Evolutionary conservation across 257 asterid genomes (phyloP), one percentile per base, ranked within the genome.

Genomic region (Salvia miltiorrhiza): DNA sequence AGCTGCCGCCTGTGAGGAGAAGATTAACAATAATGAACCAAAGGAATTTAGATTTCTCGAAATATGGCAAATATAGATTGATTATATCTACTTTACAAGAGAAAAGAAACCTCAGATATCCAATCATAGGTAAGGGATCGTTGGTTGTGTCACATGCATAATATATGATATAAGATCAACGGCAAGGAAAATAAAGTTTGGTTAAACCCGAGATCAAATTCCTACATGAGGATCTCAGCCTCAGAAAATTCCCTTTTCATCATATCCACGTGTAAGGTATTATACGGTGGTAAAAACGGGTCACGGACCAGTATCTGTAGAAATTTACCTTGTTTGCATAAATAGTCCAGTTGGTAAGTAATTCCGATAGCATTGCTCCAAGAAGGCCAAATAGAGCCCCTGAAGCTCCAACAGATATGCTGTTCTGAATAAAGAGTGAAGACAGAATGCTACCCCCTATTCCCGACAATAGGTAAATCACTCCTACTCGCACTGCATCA

Each of bases 371-470:
- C 99, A 94, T 94, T 50, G 98, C 99, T 58, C 99, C 99, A 50
- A 94, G 96, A 75, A 94, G 98, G 48, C 99, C 99, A 74, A 91
- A 94, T n/a, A 94, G 75, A 66, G 98, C 96, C 50, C 99, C 99
- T 20, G 99, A 94, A 80, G 99, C 99, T 55, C 99, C 99, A 17
- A 94, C 99, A 0, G 99, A 94, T 70, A 94, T 91, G 76, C 77
- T 91, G 28, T 39, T 77, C 73, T 86, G 96, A 80, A 94, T 87
- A 78, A 93, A 88, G 17, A 90, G 83, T 73, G 84, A 76, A 56
- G 98, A 93, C 33, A 93, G 76, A 61, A 90, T 52, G 84, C 97
- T 90, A 60, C 98, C 98, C 7, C 98, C 98, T 11, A 90, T 83
- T 63, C 98, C 98, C 0, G 98, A 85, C 71, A 93, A 24, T 33